A percentile compares a stretch with the other conserved stretches of the same genome.
phyloP scores from a whole-genome alignment of 345 rosid species.

The Lepidium didymum region DNA sequence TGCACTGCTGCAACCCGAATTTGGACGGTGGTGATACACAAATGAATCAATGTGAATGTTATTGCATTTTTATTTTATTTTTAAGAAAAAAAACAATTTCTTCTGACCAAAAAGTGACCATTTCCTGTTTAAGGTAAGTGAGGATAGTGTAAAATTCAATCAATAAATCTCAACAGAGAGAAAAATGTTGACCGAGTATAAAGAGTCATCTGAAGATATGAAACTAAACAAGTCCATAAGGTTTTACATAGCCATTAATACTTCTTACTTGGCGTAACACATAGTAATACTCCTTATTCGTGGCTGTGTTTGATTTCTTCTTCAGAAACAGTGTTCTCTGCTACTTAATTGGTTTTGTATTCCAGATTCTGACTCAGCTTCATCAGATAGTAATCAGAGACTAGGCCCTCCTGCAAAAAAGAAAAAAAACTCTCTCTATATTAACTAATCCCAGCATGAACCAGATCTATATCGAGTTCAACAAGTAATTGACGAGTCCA shows the following conservation, averaged over 20 bases:
- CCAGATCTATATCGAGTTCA: background rate
- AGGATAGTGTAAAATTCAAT: too few species aligned
- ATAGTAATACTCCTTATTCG: background rate
- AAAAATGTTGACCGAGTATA: background rate
- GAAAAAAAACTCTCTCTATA: background rate
- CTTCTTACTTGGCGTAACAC: background rate
- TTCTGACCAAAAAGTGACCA: too few species aligned
- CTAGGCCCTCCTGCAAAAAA: slow-evolving; percentile 19
- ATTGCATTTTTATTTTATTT: too few species aligned
- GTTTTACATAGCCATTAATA: background rate
- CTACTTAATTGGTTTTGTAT: background rate
- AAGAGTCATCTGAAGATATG: background rate
- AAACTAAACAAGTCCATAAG: background rate
- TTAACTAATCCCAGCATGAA: background rate
- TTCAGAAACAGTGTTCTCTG: background rate
- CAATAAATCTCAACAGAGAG: background rate
- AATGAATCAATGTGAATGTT: too few species aligned
- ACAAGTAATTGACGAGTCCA: background rate
- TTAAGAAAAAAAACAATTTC: too few species aligned
- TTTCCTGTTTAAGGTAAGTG: too few species aligned
- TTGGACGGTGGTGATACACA: background rate
- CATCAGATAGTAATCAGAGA: background rate
- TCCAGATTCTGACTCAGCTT: slow-evolving; percentile 15
- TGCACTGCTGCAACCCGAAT: background rate
- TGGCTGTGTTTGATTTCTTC: background rate